A percentile compares a stretch with the other conserved stretches of the same genome.
These are phyloP conservation scores for Thielaviopsis cerberus DNA, from an alignment of 2,329 filamentous ascomycete species.

Conservation along the genomic window DNA sequence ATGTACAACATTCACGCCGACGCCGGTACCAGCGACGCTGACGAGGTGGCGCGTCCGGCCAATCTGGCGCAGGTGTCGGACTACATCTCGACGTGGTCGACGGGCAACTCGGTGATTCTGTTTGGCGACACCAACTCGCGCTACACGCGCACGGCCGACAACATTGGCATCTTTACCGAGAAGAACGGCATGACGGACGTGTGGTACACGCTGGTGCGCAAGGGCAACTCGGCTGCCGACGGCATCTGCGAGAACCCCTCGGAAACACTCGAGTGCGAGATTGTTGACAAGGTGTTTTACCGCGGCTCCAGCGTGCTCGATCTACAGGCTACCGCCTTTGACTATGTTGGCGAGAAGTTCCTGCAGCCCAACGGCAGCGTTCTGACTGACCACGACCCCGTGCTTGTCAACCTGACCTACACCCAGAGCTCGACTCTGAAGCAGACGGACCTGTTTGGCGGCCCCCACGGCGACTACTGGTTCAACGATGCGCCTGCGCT, in stretches of 20 bases:
- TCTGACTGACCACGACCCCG: slow-evolving; percentile 46
- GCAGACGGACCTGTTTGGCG: slow-evolving; percentile 29
- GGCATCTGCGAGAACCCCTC: slow-evolving; percentile 39
- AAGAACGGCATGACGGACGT: slow-evolving; percentile 36
- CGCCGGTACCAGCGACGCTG: slow-evolving; percentile 35
- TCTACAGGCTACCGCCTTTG: slow-evolving; percentile 30
- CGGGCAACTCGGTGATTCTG: slow-evolving; percentile 42
- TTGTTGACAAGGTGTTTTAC: slow-evolving; percentile 49
- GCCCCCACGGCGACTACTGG: slow-evolving; percentile 28
- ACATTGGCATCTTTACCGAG: slow-evolving; percentile 31
- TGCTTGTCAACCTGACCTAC: slow-evolving; percentile 37
- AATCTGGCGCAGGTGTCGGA: slow-evolving; percentile 41
- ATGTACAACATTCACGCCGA: slow-evolving; percentile 50
- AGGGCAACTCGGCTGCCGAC: slow-evolving; percentile 27
- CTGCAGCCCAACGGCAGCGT: slow-evolving; percentile 36
- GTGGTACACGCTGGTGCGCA: slow-evolving; percentile 37
- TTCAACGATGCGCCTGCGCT: slow-evolving; percentile 34
- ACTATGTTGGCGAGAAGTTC: slow-evolving; percentile 38
- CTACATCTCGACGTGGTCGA: slow-evolving; percentile 36
- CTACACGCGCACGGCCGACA: slow-evolving; percentile 39
- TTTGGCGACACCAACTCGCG: slow-evolving; percentile 48
- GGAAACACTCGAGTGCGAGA: slow-evolving; percentile 37
- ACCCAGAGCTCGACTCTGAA: slow-evolving; percentile 20
- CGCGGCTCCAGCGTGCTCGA: slow-evolving; percentile 28
- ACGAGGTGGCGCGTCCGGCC: slow-evolving; percentile 35